Conservation (phyloP, 2,329 filamentous ascomycete genomes). For the Rhytidhysteron rufulum region DNA sequence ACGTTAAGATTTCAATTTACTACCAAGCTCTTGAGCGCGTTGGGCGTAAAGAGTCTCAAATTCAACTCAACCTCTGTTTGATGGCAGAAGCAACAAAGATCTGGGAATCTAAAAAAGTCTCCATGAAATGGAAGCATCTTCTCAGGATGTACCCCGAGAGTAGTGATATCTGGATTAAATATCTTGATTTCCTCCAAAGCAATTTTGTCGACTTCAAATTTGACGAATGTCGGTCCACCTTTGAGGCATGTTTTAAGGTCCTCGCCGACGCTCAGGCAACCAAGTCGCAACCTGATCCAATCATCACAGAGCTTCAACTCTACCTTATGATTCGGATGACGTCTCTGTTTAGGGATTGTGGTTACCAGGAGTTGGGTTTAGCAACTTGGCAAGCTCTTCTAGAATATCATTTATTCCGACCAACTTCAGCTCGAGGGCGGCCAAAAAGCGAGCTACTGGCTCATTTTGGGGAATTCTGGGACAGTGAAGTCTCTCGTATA, state of each 20-base stretch:
- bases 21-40: constrained; percentile 68
- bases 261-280: constrained; percentile 21
- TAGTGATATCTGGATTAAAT: constrained; percentile 67
- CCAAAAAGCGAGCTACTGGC: constrained; percentile 5
- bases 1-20: constrained; percentile 76
- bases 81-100: constrained; percentile 71
- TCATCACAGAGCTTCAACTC: constrained; percentile 47
- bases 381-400: constrained; percentile 80
- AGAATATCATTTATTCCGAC: constrained; percentile 63
- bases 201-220: constrained; percentile 64
- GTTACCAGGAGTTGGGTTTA: constrained; percentile 72
- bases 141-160: constrained; percentile 54
- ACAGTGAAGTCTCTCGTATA: constrained; percentile 73
- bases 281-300: constrained; percentile 4
- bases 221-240: constrained; percentile 59
- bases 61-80: constrained; percentile 62
- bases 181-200: constrained; percentile 68
- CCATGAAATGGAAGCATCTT: constrained; percentile 63
- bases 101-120: constrained; percentile 64
- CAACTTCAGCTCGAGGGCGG: background rate
- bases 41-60: constrained; percentile 43
- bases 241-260: constrained; percentile 54
- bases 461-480: constrained; percentile 76
- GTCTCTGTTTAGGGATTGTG: constrained; percentile 68
- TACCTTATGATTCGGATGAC: constrained; percentile 76